These are phyloP conservation scores for Elongisporangium anandrum DNA, from an alignment of 352 stramenopile genomes.

Conservation along the genomic window DNA sequence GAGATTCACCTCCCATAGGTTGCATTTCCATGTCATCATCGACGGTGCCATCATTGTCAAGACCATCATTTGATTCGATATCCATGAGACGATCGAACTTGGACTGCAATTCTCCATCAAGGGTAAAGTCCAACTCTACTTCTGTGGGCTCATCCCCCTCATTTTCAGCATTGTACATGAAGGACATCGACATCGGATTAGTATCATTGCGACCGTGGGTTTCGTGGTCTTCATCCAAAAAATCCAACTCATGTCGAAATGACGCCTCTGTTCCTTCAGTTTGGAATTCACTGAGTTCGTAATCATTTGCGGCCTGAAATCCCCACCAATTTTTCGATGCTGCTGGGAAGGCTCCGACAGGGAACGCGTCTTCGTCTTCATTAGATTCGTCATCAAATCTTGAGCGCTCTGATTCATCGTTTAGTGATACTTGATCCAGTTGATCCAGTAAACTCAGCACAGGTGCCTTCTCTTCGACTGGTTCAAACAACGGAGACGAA, in stretches of 20 bases:
- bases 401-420: slow-evolving; percentile 9
- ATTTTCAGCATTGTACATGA: slow-evolving; percentile 65
- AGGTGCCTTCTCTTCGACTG: slow-evolving; percentile 42
- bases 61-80: slow-evolving; percentile 40
- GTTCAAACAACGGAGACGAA: slow-evolving; percentile 26
- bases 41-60: slow-evolving; percentile 21
- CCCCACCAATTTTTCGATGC: slow-evolving; percentile 77
- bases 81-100: slow-evolving; percentile 74
- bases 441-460: slow-evolving; percentile 1
- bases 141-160: slow-evolving; percentile 44
- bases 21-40: slow-evolving; percentile 29
- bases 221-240: slow-evolving; percentile 33
- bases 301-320: slow-evolving; percentile 41
- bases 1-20: not conserved
- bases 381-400: slow-evolving; percentile 32
- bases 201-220: slow-evolving; percentile 7
- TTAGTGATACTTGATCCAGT: slow-evolving; percentile 5
- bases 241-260: slow-evolving; percentile 60
- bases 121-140: slow-evolving; percentile 76
- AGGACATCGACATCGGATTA: slow-evolving; percentile 77
- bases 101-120: slow-evolving; percentile 70
- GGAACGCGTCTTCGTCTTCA: slow-evolving; percentile 33
- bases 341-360: slow-evolving; percentile 46
- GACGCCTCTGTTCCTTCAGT: slow-evolving; percentile 68
- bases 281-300: slow-evolving; percentile 73